Evolutionary conservation across 495 filamentous ascomycete species (phyloP).

Genomic region (Jackrogersella minutella): DNA sequence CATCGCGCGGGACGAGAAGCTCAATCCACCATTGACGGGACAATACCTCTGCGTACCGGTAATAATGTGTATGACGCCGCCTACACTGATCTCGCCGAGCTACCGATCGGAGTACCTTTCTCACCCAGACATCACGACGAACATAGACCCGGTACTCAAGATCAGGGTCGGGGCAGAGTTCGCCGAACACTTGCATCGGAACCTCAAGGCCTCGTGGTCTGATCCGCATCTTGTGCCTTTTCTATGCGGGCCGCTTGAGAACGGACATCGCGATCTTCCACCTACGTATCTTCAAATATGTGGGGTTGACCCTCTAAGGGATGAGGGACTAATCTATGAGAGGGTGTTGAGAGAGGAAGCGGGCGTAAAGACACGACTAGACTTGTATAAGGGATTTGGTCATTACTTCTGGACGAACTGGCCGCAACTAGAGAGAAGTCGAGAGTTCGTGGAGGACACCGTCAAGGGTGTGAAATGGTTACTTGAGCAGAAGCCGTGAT

Average conservation of each 20-base stretch:
- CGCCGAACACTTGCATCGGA: not conserved
- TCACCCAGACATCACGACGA: conserved; percentile 32
- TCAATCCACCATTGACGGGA: conserved; percentile 56
- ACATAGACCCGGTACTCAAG: conserved; percentile 32
- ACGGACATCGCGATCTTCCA: conserved; percentile 39
- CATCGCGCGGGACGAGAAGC: conserved; percentile 51
- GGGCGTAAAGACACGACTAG: conserved; percentile 45
- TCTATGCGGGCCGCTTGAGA: conserved; percentile 18
- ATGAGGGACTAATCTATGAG: conserved; percentile 55
- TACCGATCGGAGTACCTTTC: conserved; percentile 37
- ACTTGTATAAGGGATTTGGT: conserved; percentile 55
- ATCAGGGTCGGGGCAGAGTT: not conserved
- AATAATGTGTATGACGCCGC: conserved; percentile 28
- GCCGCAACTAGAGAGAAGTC: conserved; percentile 33
- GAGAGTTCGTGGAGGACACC: conserved; percentile 38
- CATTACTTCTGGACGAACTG: conserved; percentile 54
- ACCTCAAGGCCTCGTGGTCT: conserved; percentile 16
- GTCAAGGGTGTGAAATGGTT: conserved; percentile 35
- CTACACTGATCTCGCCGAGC: conserved; percentile 16
- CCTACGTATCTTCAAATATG: conserved; percentile 51
- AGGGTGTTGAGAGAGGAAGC: conserved; percentile 47
- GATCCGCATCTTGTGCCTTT: conserved; percentile 36
- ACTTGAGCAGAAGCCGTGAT: conserved; percentile 31
- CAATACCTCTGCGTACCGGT: conserved; percentile 53
- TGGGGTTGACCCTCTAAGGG: conserved; percentile 52